Evolutionary conservation across 345 rosid genomes (phyloP).

Genomic region (Gynandropsis gynandra): DNA sequence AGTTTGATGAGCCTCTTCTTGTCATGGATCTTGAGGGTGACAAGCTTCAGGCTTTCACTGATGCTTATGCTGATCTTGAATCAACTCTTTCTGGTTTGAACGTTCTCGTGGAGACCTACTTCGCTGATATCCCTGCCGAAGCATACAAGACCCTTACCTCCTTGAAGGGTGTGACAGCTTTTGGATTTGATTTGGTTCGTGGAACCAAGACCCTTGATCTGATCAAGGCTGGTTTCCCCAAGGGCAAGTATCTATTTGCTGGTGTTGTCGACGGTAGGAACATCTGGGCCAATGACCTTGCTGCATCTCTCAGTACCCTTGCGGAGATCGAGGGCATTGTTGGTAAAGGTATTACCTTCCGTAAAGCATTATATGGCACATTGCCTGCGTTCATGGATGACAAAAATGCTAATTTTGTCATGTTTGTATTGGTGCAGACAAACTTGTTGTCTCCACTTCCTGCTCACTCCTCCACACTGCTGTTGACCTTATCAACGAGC

Average conservation of each 20-base stretch:
- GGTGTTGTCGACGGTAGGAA: slow-evolving; percentile 98
- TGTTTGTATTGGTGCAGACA: slow-evolving; percentile 42
- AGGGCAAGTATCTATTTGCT: slow-evolving; percentile 84
- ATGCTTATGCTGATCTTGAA: slow-evolving; percentile 72
- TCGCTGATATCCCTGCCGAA: slow-evolving; percentile 82
- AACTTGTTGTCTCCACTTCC: slow-evolving; percentile 91
- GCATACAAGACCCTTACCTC: slow-evolving; percentile 72
- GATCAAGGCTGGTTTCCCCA: slow-evolving; percentile 72
- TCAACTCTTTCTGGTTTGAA: slow-evolving; percentile 73
- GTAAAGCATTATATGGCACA: background rate
- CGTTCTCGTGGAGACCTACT: slow-evolving; percentile 87
- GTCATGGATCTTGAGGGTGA: slow-evolving; percentile 85
- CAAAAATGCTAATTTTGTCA: slow-evolving; percentile 5
- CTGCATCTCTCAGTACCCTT: slow-evolving; percentile 61
- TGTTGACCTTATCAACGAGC: slow-evolving; percentile 84
- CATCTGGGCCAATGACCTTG: slow-evolving; percentile 97
- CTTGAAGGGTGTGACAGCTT: slow-evolving; percentile 80
- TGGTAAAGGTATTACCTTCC: slow-evolving; percentile 58
- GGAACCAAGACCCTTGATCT: slow-evolving; percentile 76
- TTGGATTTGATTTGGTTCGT: slow-evolving; percentile 85
- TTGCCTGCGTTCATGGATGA: background rate
- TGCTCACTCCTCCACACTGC: slow-evolving; percentile 97
- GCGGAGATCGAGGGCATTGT: slow-evolving; percentile 59
- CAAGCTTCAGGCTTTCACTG: slow-evolving; percentile 72
- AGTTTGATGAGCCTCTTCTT: slow-evolving; percentile 87